Evolutionary conservation across 225 moss, liverwort and hornwort species (phyloP), one percentile per base, ranked within the genome.

Genomic region (Pseudisothecium myosuroides): DNA sequence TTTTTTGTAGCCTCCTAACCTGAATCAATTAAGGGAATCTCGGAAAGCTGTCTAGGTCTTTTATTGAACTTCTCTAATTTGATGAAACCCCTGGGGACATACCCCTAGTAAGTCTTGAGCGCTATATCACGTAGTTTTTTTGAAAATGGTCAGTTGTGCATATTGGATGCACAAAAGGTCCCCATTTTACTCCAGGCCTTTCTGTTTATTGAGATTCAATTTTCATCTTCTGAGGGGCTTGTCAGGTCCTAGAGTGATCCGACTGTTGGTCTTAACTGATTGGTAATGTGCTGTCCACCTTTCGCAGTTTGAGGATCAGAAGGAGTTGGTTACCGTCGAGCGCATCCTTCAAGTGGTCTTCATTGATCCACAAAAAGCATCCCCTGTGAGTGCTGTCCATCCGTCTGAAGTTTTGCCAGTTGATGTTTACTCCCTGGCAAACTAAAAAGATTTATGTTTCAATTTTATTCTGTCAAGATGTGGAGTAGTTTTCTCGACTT

Each of bases 341-440:
- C 95, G 96, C 89, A 96, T 98, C 83, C 92, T 98, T 87, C 97
- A 96, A 88, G 98, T 98, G 88, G 96, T 95, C 76, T 98, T 95
- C 82, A 93, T 97, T 32, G 98, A 98, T 89, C 98, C 98, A 72
- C 97, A 98, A 95, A 95, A 96, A 66, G 97, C 96, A 67, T 95
- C 98, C 85, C 66, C 97, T 76, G 97, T 98, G 92, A 96, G 96
- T 94, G 80, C 83, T 80, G 56, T 34, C 63, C 34, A 64, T 68
- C 61, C 23, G 7, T 62, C 76, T 67, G 24, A 71, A n/a, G 7
- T 41, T 52, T 27, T 82, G 37, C 68, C 36, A 82, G 18, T 78
- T 76, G 16, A 41, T 72, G 47, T 81, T 50, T 32, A 65, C 43
- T 50, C 10, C 77, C 34, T 49, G 71, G 56, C 32, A 65, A 76